phyloP scores from a whole-genome alignment of 805 yeast species.

The Metschnikowia chrysomelidarum region DNA sequence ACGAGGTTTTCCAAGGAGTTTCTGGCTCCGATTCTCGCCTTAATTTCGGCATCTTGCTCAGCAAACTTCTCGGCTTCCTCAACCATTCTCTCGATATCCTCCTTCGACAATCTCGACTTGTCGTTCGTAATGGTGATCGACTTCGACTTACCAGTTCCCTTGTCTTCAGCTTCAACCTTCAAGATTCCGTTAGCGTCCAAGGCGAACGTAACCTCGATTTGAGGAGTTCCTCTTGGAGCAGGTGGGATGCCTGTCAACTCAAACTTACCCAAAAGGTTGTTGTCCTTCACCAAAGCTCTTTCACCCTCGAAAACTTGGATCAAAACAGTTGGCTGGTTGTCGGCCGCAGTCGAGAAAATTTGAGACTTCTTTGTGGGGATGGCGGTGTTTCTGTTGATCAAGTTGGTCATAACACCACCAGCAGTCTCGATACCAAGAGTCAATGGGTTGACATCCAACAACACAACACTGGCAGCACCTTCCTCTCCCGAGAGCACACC shows the following conservation, averaged over 20 bases:
- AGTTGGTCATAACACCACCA: slow-evolving; percentile 24
- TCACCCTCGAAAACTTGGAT: slow-evolving; percentile 23
- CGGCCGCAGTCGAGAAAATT: slow-evolving; percentile 23
- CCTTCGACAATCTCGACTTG: slow-evolving; percentile 22
- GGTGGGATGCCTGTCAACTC: slow-evolving; percentile 25
- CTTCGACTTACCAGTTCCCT: slow-evolving; percentile 22
- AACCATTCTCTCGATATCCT: slow-evolving; percentile 23
- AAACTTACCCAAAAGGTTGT: slow-evolving; percentile 23
- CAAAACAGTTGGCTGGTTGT: slow-evolving; percentile 24
- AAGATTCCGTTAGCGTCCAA: slow-evolving; percentile 23
- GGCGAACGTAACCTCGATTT: slow-evolving; percentile 22
- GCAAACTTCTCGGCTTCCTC: slow-evolving; percentile 23
- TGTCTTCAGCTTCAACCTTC: slow-evolving; percentile 22
- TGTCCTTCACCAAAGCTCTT: slow-evolving; percentile 24
- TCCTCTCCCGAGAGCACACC: slow-evolving; percentile 24
- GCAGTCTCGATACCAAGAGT: slow-evolving; percentile 24
- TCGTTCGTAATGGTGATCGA: slow-evolving; percentile 22
- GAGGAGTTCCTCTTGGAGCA: slow-evolving; percentile 24
- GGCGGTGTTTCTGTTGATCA: slow-evolving; percentile 23
- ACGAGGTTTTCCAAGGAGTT: slow-evolving; percentile 21
- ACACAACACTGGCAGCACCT: slow-evolving; percentile 72
- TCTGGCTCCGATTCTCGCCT: slow-evolving; percentile 22
- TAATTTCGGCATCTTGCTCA: slow-evolving; percentile 21
- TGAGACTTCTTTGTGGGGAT: slow-evolving; percentile 24
- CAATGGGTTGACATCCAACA: slow-evolving; percentile 25